These are phyloP conservation scores for Cladophialophora psammophila DNA, from an alignment of 2,329 filamentous ascomycete species.

Conservation along the genomic window DNA sequence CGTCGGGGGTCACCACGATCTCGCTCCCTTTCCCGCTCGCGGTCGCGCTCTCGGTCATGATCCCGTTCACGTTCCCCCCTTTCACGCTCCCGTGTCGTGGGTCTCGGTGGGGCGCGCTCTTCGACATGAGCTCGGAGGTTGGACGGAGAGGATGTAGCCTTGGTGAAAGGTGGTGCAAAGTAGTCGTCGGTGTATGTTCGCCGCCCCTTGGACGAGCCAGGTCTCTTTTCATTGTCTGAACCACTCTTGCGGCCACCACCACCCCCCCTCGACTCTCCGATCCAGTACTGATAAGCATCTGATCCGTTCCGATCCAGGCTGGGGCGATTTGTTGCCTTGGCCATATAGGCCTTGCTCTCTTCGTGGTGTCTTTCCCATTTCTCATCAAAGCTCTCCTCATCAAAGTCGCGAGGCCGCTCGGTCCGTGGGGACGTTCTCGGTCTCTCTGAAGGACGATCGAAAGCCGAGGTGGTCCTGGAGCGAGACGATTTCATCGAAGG, in stretches of 20 bases:
- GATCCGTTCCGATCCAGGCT: slow-evolving; percentile 28
- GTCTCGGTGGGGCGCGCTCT: slow-evolving; percentile 29
- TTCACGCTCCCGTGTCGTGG: slow-evolving; percentile 20
- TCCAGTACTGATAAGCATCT: slow-evolving; percentile 34
- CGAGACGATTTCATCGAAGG: slow-evolving; percentile 31
- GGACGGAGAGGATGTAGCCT: slow-evolving; percentile 45
- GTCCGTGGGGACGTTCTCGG: slow-evolving; percentile 38
- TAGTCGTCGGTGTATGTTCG: slow-evolving; percentile 43
- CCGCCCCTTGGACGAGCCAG: slow-evolving; percentile 47
- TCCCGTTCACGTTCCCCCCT: slow-evolving; percentile 30
- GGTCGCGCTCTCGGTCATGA: slow-evolving; percentile 24
- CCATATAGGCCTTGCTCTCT: slow-evolving; percentile 50
- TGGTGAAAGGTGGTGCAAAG: slow-evolving; percentile 44
- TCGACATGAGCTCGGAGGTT: slow-evolving; percentile 35
- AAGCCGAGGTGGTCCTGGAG: slow-evolving; percentile 32
- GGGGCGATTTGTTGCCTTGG: slow-evolving; percentile 34
- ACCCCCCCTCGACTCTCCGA: slow-evolving; percentile 18
- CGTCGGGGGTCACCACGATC: slow-evolving; percentile 29
- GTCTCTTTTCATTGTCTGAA: slow-evolving; percentile 41
- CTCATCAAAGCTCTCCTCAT: slow-evolving; percentile 32
- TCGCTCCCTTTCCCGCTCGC: slow-evolving; percentile 26
- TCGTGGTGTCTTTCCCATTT: slow-evolving; percentile 47
- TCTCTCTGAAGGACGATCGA: slow-evolving; percentile 25
- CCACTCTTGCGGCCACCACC: slow-evolving; percentile 36
- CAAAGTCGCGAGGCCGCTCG: slow-evolving; percentile 36